Evolutionary conservation across 1,284 basidiomycete species (phyloP), one percentile per base, ranked within the genome.

Genomic region (Ceratobasidium sp.): DNA sequence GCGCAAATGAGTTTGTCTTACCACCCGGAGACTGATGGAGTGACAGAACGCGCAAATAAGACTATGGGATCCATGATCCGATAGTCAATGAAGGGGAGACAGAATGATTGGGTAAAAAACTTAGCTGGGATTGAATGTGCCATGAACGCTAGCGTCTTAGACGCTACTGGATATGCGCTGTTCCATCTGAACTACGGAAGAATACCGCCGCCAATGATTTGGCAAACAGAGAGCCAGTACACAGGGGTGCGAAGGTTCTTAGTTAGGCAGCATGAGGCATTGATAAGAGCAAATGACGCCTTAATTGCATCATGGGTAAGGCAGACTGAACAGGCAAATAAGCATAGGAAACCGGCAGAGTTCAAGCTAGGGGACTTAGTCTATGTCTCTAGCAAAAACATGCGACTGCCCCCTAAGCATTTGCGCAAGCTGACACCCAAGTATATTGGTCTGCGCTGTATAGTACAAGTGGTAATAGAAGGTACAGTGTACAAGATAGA

Each of bases 51-150:
- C 10, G 80, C 84, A 0, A 87, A 86, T 75, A 77, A 82, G 1
- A 86, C 84, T 0, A 78, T 87, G 0, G 83, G 80, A 1, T 84
- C 85, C 53, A 86, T 86, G 83, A 67, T 87, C 3, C 66, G 85
- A 0, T 81, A 83, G 54, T 84, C 81, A 39, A 79, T 87, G 0
- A 20, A 28, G 0, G 75, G 78, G 0, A 81, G 82, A 15, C 86
- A 87, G 74, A 82, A 77, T n/a, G 83, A 86, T 74, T 87, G 85
- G 85, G 84, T 83, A 0, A 3, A 45, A 0, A 81, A 81, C 56
- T 63, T 86, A 28, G 84, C 85, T 2, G 81, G 81, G 0, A 84
- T 86, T 20, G 84, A 86, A 77, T 85, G 85, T 77, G 82, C 83
- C 4, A 78, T 85, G 28, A 83, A 83, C 67, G 66, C 63, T 5